Evolutionary conservation across 257 asterid species (phyloP), one percentile per base, ranked within the genome.

Genomic region (Coffea canephora): DNA sequence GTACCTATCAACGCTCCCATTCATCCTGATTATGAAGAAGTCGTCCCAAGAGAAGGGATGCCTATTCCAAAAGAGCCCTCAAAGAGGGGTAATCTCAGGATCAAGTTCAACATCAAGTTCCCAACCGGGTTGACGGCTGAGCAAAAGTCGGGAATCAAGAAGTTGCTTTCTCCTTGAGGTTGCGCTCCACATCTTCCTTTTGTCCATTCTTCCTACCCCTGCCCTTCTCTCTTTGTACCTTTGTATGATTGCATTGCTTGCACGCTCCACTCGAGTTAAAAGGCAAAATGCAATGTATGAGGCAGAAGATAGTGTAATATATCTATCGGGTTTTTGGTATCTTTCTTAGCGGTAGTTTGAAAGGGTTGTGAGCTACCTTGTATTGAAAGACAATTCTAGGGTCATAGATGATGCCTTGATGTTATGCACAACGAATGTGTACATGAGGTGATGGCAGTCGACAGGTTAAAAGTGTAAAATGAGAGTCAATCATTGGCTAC

Each of bases 1-100:
- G 73, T 91, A 18, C 97, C 97, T 0, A 76, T 94, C 2, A 85
- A 79, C 87, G 80, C 23, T 39, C 94, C 91, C 45, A 87, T 94
- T 55, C 80, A 85, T 83, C 97, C 97, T 8, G 91, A 65, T 79
- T 90, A 93, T 57, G 97, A 94, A 86, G 98, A 92, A 85, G 89
- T 90, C 0, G 93, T 94, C 36, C 89, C 94, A 0, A 69, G 83
- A 74, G 98, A 93, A 87, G 98, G 98, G 50, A 94, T 94, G 98
- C 97, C 97, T 0, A 73, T 94, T 10, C 93, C 96, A 4, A 93
- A 94, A 82, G 98, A 94, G 5, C 97, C 97, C 8, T 67, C 91
- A 0, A 91, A 36, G 68, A 84, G 80, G 70, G 98, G 98, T 2
- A 90, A 91, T 79, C 81, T 94, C 81, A 86, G 93, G 93, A 94